These are phyloP conservation scores for Xerocomus minutiporus DNA, from an alignment of 1,284 basidiomycete genomes.

Conservation along the genomic window DNA sequence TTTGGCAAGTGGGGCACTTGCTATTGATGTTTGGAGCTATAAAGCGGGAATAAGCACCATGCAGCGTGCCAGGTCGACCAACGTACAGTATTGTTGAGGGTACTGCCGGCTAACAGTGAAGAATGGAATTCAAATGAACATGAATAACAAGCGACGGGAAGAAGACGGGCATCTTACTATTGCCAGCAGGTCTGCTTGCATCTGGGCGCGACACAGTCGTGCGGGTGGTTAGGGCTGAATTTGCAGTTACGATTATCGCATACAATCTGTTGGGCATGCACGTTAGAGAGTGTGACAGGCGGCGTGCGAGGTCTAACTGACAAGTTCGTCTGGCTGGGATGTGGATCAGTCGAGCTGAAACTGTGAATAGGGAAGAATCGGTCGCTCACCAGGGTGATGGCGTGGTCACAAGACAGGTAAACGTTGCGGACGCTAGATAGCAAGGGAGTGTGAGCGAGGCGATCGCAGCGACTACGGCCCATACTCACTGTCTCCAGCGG, in stretches of 20 bases:
- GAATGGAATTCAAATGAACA: slow-evolving; percentile 5
- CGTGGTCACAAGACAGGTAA: slow-evolving; percentile 38
- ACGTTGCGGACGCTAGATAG: slow-evolving; percentile 39
- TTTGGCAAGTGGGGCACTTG: slow-evolving; percentile 38
- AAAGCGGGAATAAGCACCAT: not conserved
- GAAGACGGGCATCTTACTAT: slow-evolving; percentile 34
- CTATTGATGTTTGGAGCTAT: slow-evolving; percentile 40
- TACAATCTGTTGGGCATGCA: slow-evolving; percentile 29
- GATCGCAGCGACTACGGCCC: slow-evolving; percentile 1
- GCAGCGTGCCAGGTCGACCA: not conserved
- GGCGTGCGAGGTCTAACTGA: slow-evolving; percentile 10
- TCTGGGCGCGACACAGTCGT: slow-evolving; percentile 34
- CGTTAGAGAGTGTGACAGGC: slow-evolving; percentile 18
- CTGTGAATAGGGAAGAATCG: not conserved
- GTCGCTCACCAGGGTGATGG: slow-evolving; percentile 35
- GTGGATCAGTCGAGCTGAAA: slow-evolving; percentile 9
- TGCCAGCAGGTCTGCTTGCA: slow-evolving; percentile 47
- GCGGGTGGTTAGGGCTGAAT: slow-evolving; percentile 46
- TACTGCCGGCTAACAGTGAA: slow-evolving; percentile 33
- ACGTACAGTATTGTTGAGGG: slow-evolving; percentile 45
- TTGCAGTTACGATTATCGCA: slow-evolving; percentile 42
- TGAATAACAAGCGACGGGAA: slow-evolving; percentile 17
- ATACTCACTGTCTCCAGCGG: slow-evolving; percentile 38
- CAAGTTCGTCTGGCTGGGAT: slow-evolving; percentile 31
- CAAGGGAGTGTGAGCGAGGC: slow-evolving; percentile 7